Evolutionary conservation across 371 early-diverging fungal genomes (phyloP).

Genomic region (Phascolomyces articulosus): DNA sequence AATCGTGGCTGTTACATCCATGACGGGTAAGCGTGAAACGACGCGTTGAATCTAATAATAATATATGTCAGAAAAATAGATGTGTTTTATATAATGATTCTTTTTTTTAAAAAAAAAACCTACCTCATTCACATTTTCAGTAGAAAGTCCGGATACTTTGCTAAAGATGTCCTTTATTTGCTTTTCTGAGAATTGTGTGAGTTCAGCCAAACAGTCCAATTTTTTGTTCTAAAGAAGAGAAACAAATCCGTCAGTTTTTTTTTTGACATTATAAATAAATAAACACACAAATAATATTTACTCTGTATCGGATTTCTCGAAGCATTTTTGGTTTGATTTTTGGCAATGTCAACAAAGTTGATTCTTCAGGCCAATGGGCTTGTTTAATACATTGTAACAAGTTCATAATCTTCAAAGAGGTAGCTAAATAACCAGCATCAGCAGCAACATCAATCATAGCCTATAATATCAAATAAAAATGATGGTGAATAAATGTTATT

Average conservation of each 20-base stretch:
- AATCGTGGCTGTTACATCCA: conserved; percentile 50
- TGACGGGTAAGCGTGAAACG: conserved; percentile 58
- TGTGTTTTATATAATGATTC: no score
- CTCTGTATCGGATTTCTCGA: conserved; percentile 34
- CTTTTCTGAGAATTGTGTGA: conserved; percentile 45
- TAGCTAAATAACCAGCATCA: conserved; percentile 66
- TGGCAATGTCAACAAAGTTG: conserved; percentile 74
- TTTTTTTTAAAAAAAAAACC: no score
- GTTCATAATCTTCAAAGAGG: conserved; percentile 70
- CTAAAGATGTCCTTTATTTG: conserved; percentile 58
- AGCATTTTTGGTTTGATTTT: conserved; percentile 54
- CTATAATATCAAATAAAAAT: conserved; percentile 33
- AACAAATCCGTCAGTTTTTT: background rate
- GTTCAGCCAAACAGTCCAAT: conserved; percentile 46
- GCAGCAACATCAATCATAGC: conserved; percentile 92
- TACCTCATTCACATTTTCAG: conserved; percentile 41
- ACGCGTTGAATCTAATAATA: conserved; percentile 67
- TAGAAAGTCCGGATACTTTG: conserved; percentile 41
- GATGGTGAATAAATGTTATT: background rate
- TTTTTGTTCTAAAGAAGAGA: conserved; percentile 27
- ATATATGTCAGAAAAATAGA: no score
- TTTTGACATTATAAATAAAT: no score
- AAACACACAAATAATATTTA: conserved; percentile 11
- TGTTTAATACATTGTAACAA: conserved; percentile 91
- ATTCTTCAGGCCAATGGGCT: conserved; percentile 81